These are phyloP conservation scores for Stagonosporopsis chrysanthemi DNA, from an alignment of 2,329 filamentous ascomycete genomes.

Conservation along the genomic window DNA sequence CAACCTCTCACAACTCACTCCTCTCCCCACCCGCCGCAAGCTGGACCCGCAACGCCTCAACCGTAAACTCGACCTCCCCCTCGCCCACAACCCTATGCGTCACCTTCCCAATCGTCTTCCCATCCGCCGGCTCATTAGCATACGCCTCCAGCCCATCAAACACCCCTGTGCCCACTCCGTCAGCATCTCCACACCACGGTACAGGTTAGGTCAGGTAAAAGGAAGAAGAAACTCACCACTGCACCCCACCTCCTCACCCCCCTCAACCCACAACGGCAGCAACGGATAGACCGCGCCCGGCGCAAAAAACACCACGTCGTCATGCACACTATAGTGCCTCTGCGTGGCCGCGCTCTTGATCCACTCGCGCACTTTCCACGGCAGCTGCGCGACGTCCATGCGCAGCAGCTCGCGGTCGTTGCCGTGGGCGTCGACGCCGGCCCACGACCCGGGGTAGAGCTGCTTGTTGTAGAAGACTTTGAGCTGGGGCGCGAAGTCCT, in stretches of 20 bases:
- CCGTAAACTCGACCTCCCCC: slow-evolving; percentile 41
- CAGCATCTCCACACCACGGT: slow-evolving; percentile 17
- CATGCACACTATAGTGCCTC: slow-evolving; percentile 51
- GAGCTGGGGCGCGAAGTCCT: slow-evolving; percentile 41
- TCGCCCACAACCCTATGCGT: slow-evolving; percentile 30
- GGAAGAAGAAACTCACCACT: slow-evolving; percentile 42
- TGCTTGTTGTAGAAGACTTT: slow-evolving; percentile 50
- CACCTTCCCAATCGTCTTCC: slow-evolving; percentile 40
- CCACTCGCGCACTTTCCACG: slow-evolving; percentile 55
- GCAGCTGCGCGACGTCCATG: slow-evolving; percentile 58
- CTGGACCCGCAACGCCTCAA: slow-evolving; percentile 41
- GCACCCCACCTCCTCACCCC: slow-evolving; percentile 50
- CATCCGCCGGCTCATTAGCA: slow-evolving; percentile 38
- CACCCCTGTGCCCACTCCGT: slow-evolving; percentile 21
- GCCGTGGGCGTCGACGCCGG: slow-evolving; percentile 61
- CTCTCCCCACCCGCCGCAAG: slow-evolving; percentile 19
- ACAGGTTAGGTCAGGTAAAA: not conserved
- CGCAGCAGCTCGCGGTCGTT: slow-evolving; percentile 57
- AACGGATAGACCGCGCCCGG: slow-evolving; percentile 61
- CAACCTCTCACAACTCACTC: slow-evolving; percentile 36
- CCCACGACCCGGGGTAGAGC: slow-evolving; percentile 61
- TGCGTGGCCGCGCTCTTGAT: slow-evolving; percentile 56
- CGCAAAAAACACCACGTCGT: slow-evolving; percentile 60
- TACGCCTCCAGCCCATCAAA: slow-evolving; percentile 46
- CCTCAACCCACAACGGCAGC: slow-evolving; percentile 60